Base-by-base conservation (phyloP, 2,329 filamentous ascomycete species). In the Macrophomina phaseolina region DNA sequence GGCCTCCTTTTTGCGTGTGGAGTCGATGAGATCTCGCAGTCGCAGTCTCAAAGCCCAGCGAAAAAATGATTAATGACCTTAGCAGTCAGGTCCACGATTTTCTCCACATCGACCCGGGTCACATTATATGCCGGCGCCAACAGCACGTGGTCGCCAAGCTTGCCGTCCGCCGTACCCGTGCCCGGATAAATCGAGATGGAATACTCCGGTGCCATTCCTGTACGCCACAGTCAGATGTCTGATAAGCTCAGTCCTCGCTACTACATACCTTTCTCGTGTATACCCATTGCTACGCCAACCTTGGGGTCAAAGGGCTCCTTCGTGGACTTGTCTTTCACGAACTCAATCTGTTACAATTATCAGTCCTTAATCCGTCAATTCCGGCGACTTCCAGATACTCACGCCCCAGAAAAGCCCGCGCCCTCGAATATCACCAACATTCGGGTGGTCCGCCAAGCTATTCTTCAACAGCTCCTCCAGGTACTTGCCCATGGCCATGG, bases 101-200 rank as follows among this genome's bases (percentile, higher is more conserved):
- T 73, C 14, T 86, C 81, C 62, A 91, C 79, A 23, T 90, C 87
- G 7, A 81, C 80, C 51, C 78, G 77, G 0, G 83, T 87, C 28
- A 89, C 82, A 52, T 86, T 92, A 77, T 88, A 92, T 0, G 91
- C 84, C 5, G 91, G 91, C 1, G 90, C 86, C 11, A 94, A 72
- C 32, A 93, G 82, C 42, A 92, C 80, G 75, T 92, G 89, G 72
- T 94, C 91, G 9, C 91, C 90, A 1, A 74, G 74, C n/a, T 75
- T 73, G 1, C 85, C 81, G 52, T 91, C 88, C 0, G 81, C 85
- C 0, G 87, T 87, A 1, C 90, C 90, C 0, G 80, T 79, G 0
- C 89, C 89, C 1, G 87, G 87, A 73, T 92, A 92, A 2, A 92
- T 72, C 3, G 83, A 84, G 69, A 91, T 85, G 65, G 81, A 82